phyloP scores from a whole-genome alignment of 2,329 filamentous ascomycete species.

The Fusarium temperatum region DNA sequence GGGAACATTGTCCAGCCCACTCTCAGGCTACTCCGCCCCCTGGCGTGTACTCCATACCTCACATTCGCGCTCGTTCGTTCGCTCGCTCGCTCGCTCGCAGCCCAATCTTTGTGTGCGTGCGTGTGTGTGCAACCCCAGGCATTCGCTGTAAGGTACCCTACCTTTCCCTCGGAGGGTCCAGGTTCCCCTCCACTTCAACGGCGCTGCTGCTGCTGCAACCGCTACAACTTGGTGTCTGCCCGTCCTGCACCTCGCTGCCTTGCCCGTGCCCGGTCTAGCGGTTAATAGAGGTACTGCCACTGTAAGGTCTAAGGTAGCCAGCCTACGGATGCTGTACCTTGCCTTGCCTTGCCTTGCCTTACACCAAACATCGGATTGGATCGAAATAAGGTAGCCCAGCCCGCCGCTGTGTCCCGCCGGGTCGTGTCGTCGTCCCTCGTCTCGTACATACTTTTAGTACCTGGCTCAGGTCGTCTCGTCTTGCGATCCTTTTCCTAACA shows the following conservation, averaged over 20 bases:
- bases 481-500: constrained; percentile 35
- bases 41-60: constrained; percentile 5
- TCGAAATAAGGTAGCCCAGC: constrained; percentile 38
- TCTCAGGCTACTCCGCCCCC: constrained; percentile 14
- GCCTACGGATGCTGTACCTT: neutral
- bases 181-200: constrained; percentile 30
- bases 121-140: constrained; percentile 19
- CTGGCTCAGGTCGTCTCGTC: constrained; percentile 29
- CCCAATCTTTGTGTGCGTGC: neutral
- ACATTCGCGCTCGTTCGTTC: neutral
- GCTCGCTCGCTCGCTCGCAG: neutral
- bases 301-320: neutral
- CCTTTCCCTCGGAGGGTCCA: constrained; percentile 17
- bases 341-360: neutral
- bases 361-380: constrained; percentile 29
- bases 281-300: constrained; percentile 10
- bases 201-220: constrained; percentile 10
- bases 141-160: constrained; percentile 36
- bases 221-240: neutral
- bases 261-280: constrained; percentile 26
- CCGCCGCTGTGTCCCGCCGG: constrained; percentile 19
- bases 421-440: constrained; percentile 24
- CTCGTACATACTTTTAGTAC: neutral
- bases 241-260: neutral
- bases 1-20: constrained; percentile 1